These are phyloP conservation scores for Picea sitchensis DNA, from an alignment of 75 land plant species.

Conservation along the genomic window DNA sequence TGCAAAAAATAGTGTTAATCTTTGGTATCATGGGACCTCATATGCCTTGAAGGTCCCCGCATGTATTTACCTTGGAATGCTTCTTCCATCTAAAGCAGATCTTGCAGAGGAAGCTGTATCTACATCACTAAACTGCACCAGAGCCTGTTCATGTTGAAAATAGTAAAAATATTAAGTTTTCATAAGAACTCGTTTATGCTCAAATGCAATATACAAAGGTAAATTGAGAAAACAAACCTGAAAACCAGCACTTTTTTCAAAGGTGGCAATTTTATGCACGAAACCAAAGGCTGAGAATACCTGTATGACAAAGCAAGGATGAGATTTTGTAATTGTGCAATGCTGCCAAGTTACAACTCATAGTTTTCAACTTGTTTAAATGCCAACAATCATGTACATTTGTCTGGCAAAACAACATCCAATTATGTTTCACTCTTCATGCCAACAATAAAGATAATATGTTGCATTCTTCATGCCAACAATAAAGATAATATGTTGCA, in stretches of 20 bases:
- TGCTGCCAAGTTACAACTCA: no score
- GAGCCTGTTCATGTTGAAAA: constrained; percentile 38
- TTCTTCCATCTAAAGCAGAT: constrained; percentile 68
- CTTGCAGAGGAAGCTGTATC: constrained; percentile 67
- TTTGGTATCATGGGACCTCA: no score
- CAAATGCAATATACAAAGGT: neutral
- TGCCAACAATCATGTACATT: neutral
- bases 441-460: neutral
- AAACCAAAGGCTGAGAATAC: neutral
- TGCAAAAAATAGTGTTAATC: no score
- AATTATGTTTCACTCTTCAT: neutral
- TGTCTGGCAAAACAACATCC: neutral
- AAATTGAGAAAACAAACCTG: neutral
- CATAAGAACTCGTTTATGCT: neutral
- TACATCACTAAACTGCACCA: constrained; percentile 67
- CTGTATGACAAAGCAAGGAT: neutral
- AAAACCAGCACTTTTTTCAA: constrained; percentile 90
- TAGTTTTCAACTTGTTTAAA: no score
- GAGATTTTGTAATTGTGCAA: no score
- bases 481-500: no score
- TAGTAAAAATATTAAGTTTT: neutral
- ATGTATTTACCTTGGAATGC: constrained; percentile 57
- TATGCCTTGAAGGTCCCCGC: no score
- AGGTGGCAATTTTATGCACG: constrained; percentile 24
- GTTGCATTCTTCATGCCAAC: neutral